Conservation (phyloP, 495 filamentous ascomycete genomes). For the Annulohypoxylon stygium region DNA sequence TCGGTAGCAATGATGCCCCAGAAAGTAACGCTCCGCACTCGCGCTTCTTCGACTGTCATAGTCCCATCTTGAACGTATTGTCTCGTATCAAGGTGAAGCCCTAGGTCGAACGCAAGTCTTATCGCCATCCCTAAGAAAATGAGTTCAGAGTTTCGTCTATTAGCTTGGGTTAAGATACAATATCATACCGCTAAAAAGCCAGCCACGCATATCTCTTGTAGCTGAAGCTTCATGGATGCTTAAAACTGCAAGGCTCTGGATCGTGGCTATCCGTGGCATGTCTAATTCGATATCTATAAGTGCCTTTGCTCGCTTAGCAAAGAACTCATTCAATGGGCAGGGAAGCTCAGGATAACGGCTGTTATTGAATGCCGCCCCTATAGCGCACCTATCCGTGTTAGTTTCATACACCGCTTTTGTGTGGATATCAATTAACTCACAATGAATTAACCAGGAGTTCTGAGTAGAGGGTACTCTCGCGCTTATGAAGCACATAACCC, state of each 20-base stretch:
- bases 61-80: neutral
- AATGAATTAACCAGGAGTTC: neutral
- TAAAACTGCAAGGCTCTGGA: neutral
- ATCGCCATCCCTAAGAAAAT: conserved; percentile 3
- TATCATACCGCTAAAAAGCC: neutral
- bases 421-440: neutral
- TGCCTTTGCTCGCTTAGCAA: neutral
- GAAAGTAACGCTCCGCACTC: neutral
- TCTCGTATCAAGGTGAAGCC: neutral
- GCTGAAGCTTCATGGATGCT: neutral
- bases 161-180: neutral
- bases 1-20: neutral
- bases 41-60: neutral
- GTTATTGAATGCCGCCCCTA: neutral
- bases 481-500: neutral
- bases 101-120: neutral
- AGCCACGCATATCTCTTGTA: neutral
- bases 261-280: neutral
- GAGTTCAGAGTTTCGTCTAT: neutral
- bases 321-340: neutral
- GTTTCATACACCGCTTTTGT: neutral
- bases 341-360: neutral
- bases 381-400: neutral
- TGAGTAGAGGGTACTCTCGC: neutral
- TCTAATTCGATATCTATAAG: neutral